phyloP scores from a whole-genome alignment of 495 filamentous ascomycete species.

The Platismatia glauca region DNA sequence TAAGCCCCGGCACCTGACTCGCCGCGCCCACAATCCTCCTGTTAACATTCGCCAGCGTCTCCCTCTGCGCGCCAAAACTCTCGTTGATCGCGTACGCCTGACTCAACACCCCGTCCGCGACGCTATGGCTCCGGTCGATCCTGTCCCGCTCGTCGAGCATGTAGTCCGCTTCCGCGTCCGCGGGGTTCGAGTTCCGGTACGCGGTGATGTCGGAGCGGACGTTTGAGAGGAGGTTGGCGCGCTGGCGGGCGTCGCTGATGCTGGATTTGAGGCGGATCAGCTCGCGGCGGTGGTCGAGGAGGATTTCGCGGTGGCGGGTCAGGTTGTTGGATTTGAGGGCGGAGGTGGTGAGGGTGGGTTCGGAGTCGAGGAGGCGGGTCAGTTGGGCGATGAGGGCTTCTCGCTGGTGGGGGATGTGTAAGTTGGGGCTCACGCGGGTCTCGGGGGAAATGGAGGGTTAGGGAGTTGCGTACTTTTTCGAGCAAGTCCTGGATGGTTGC shows the following conservation, averaged over 20 bases:
- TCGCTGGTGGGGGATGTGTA: conserved; percentile 45
- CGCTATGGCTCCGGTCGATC: conserved; percentile 77
- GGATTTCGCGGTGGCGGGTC: conserved; percentile 80
- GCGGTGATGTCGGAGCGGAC: conserved; percentile 87
- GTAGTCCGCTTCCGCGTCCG: conserved; percentile 80
- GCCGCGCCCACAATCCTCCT: conserved; percentile 80
- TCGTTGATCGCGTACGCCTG: conserved; percentile 97
- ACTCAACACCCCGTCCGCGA: conserved; percentile 84
- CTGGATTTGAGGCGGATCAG: conserved; percentile 58
- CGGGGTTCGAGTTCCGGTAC: conserved; percentile 75
- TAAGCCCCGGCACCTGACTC: conserved; percentile 85
- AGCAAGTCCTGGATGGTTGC: conserved; percentile 76
- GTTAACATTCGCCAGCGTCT: conserved; percentile 78
- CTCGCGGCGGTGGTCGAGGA: conserved; percentile 78
- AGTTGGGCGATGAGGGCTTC: conserved; percentile 76
- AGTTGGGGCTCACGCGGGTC: conserved; percentile 10
- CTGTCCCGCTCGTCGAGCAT: conserved; percentile 84
- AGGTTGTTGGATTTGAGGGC: conserved; percentile 93
- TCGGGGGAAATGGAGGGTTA: not conserved
- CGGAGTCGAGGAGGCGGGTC: conserved; percentile 82
- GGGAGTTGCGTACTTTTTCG: conserved; percentile 47
- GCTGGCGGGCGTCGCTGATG: conserved; percentile 67
- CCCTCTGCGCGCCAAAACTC: conserved; percentile 76
- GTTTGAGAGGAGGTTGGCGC: conserved; percentile 81
- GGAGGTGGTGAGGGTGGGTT: conserved; percentile 79